phyloP scores from a whole-genome alignment of 2,329 filamentous ascomycete species.

The Trichoderma breve region DNA sequence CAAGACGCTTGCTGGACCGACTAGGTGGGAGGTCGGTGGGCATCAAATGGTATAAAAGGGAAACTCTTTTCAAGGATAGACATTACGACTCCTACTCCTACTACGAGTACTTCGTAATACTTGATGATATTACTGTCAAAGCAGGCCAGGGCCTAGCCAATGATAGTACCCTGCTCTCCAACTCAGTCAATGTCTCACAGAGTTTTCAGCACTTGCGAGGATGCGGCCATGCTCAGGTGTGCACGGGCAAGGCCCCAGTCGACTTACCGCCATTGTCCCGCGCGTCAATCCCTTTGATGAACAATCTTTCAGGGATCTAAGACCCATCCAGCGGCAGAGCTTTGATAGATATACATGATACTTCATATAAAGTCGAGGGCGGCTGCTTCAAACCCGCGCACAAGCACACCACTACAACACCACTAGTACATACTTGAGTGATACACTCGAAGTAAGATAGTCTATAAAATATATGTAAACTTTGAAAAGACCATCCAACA shows the following conservation, averaged over 20 bases:
- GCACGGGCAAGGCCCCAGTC: not conserved
- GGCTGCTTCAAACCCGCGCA: not conserved
- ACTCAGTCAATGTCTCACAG: not conserved
- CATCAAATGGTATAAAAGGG: not conserved
- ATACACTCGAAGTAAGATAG: not conserved
- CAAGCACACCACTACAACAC: not conserved
- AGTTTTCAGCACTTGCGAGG: not conserved
- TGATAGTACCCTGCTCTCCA: not conserved
- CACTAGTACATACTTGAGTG: not conserved
- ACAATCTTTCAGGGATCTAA: not conserved
- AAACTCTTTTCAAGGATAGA: not conserved
- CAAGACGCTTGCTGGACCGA: not conserved
- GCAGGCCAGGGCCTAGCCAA: not conserved
- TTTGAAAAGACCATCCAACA: not conserved
- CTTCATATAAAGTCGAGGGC: not conserved
- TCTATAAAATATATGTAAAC: not conserved
- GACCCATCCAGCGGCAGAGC: not conserved
- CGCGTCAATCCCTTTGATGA: not conserved
- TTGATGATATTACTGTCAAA: not conserved
- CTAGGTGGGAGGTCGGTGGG: not conserved
- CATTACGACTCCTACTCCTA: not conserved
- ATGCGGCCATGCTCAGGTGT: not conserved
- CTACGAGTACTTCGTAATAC: not conserved
- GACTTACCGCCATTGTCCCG: not conserved
- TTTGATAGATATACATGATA: not conserved